phyloP scores from a whole-genome alignment of 139 green algal species.

The Chlorella ohadii region DNA sequence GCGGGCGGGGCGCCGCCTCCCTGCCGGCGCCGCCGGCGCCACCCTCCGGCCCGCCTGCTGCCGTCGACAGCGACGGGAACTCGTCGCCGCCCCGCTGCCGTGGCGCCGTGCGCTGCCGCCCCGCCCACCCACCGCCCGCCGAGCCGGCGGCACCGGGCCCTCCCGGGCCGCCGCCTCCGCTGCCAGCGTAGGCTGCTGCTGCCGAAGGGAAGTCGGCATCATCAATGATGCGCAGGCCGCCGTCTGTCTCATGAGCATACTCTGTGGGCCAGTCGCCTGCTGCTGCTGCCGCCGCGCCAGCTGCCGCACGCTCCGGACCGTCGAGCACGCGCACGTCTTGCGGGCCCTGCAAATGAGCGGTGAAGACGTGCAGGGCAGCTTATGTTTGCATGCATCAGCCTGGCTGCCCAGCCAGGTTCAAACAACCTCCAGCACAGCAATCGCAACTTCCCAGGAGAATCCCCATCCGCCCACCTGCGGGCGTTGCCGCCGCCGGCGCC shows the following conservation, averaged over 20 bases:
- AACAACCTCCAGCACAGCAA: no score
- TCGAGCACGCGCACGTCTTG: constrained; percentile 19
- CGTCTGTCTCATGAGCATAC: constrained; percentile 46
- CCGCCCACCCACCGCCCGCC: not conserved
- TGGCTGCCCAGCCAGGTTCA: no score
- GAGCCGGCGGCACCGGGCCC: not conserved
- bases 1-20: not conserved
- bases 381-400: no score
- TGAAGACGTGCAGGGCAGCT: no score
- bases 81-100: not conserved
- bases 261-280: constrained; percentile 4
- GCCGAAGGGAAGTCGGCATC: constrained; percentile 52
- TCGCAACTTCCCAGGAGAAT: no score
- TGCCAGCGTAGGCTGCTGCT: not conserved
- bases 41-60: not conserved
- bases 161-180: not conserved
- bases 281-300: not conserved
- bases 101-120: not conserved
- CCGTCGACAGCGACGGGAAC: constrained; percentile 41
- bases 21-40: not conserved
- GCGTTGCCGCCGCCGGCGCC: not conserved
- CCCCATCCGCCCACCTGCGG: not conserved
- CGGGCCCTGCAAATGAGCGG: not conserved
- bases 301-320: not conserved
- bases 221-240: constrained; percentile 70